Percentiles rank a stretch among this genome's conserved stretches.
Evolutionary conservation across 768 basidiomycete genomes (phyloP).

Genomic region (Hygrocybe punicea): DNA sequence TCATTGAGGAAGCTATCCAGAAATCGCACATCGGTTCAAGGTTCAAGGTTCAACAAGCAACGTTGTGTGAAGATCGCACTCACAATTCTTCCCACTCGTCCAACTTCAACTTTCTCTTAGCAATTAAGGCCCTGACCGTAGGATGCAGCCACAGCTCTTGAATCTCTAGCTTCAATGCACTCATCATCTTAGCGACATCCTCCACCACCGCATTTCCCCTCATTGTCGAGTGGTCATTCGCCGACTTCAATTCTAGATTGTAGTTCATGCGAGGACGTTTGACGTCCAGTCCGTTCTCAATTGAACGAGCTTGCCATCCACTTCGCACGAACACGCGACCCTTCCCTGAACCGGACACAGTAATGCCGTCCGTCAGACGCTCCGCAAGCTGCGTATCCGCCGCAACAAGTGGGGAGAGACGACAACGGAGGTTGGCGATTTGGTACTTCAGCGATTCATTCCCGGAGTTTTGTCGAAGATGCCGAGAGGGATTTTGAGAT

Average conservation of each 20-base stretch:
- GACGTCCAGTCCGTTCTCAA: constrained; percentile 45
- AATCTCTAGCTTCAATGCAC: constrained; percentile 60
- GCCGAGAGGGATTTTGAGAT: constrained; percentile 28
- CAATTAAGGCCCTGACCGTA: constrained; percentile 64
- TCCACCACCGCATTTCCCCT: constrained; percentile 55
- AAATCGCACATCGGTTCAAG: background rate
- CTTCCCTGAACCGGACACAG: constrained; percentile 71
- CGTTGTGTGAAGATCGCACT: constrained; percentile 31
- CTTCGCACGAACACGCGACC: constrained; percentile 73
- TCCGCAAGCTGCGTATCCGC: constrained; percentile 64
- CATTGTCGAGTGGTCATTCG: constrained; percentile 25
- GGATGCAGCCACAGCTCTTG: constrained; percentile 70
- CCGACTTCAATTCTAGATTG: constrained; percentile 30
- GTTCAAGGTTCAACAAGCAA: no score
- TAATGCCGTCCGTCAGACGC: constrained; percentile 69
- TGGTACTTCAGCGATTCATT: constrained; percentile 35
- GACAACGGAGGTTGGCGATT: constrained; percentile 55
- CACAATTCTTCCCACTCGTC: constrained; percentile 91
- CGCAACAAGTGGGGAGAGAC: constrained; percentile 57
- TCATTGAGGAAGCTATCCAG: constrained; percentile 64
- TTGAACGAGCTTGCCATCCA: constrained; percentile 75
- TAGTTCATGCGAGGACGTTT: constrained; percentile 29
- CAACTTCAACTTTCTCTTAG: constrained; percentile 65
- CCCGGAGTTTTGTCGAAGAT: constrained; percentile 24
- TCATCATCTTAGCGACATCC: constrained; percentile 59